Base-by-base conservation (phyloP, 306 rosid genomes). In the Vigna reflexopilosa region DNA sequence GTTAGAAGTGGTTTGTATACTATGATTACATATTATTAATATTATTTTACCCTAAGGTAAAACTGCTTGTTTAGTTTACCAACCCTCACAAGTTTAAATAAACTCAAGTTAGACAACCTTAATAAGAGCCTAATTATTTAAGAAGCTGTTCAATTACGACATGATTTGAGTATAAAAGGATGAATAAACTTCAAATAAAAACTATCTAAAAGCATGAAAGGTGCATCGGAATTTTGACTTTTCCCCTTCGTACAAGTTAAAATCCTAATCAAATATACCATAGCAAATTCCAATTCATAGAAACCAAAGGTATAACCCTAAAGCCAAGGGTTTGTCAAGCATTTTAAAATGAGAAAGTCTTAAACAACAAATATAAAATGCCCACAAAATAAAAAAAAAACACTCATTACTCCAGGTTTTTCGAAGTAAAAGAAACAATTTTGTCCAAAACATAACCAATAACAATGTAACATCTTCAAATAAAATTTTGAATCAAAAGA, bases 271-370 rank as follows among this genome's bases (percentile, higher is more conserved):
- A 49, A 59, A 59, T 15, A 15, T 47, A 34, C 45, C 4, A 0
- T 36, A 61, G 24, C 22, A 51, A 61, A 79, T 61, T 22, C 54
- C 36, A 47, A 73, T 38, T 58, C 30, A 64, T 34, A 52, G 68
- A 62, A 75, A 36, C 32, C 40, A 52, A 4, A 19, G n/a, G 15
- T 19, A 28, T 58, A 56, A 65, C 67, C 7, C 20, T 17, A 50
- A 70, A 67, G 68, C 56, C 55, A 67, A 67, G 48, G 69, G 59
- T 38, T 73, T 55, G 61, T 67, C 6, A 34, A 28, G 55, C 58
- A 61, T 34, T 73, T 38, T 4, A 20, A 81, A 36, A 58, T 44
- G 44, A 73, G 30, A 67, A 47, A 7, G 30, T 3, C 47, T 10
- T 34, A 10, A 11, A 17, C 44, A 75, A 48, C 9, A 50, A 62